Evolutionary conservation across 306 rosid species (phyloP).

Genomic region (Casuarina glauca): DNA sequence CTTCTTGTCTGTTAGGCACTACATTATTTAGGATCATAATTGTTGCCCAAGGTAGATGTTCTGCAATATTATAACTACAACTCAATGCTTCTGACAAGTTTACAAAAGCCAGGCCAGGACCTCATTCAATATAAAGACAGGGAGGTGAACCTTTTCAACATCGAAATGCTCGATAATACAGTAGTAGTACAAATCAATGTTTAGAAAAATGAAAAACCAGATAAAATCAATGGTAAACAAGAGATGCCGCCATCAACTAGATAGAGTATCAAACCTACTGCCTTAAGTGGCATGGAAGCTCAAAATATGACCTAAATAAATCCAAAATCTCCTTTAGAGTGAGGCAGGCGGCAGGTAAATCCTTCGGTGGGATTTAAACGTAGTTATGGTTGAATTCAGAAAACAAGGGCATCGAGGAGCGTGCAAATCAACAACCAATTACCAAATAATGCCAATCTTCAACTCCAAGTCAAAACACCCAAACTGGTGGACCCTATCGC

Average conservation of each 20-base stretch:
- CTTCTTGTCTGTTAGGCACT: too few relatives aligned
- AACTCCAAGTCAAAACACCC: too few relatives aligned
- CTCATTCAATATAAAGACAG: neutral
- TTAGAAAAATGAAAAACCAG: too few relatives aligned
- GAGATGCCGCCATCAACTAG: neutral
- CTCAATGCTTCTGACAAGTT: too few relatives aligned
- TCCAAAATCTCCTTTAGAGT: slow-evolving; percentile 3
- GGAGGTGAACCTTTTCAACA: neutral
- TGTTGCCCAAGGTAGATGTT: too few relatives aligned
- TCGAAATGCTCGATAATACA: neutral
- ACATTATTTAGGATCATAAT: too few relatives aligned
- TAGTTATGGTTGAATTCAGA: slow-evolving; percentile 53
- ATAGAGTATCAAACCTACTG: neutral
- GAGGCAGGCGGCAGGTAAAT: slow-evolving; percentile 25
- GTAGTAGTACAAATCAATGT: neutral
- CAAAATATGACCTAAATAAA: neutral
- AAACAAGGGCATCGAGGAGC: slow-evolving; percentile 13
- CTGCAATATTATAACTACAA: too few relatives aligned
- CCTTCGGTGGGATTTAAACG: slow-evolving; percentile 7
- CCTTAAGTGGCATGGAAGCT: neutral
- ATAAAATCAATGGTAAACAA: neutral
- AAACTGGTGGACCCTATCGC: neutral
- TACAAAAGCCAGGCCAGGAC: neutral
- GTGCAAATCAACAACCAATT: slow-evolving; percentile 26
- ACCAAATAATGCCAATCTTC: slow-evolving; percentile 1